Evolutionary conservation across 2,329 filamentous ascomycete species (phyloP), one percentile per base, ranked within the genome.

Genomic region (Ambrosiella cleistominuta): DNA sequence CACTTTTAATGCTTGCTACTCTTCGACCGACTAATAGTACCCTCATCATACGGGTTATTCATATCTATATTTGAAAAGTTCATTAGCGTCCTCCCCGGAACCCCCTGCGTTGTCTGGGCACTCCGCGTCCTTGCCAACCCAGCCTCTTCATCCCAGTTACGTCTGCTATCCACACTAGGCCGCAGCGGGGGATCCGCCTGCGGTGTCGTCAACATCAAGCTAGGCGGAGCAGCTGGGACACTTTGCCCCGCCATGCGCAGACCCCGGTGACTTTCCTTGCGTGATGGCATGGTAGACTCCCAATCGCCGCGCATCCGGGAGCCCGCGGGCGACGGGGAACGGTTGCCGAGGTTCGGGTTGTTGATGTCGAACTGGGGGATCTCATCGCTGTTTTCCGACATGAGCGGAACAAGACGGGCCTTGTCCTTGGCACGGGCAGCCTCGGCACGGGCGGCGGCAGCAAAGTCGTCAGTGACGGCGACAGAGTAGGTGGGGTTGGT

Each of bases 401-500:
- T 59, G 7, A 65, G 62, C 1, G 86, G 84, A 5, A 86, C 72
- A 65, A 94, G 70, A 39, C 88, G 82, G 57, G 72, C 74, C 3
- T 75, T 79, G 61, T 87, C 82, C 66, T 86, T 84, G 1, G 74
- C 73, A 1, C 73, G 73, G 39, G 79, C 62, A 51, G 62, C 57
- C 9, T 78, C 75, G 2, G 81, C 75, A 57, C 86, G 80, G 57
- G 82, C 81, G 40, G 75, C 71, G 36, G 75, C 70, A 5, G 88
- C 89, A 63, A 81, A 78, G 0, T 78, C 72, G 62, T 91, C 84
- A 1, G 79, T 74, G 55, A 95, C 83, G 6, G 83, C 69, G 17
- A 96, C 90, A 15, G 83, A 85, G 73, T 93, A 95, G 5, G 81
- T 74, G 0, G 90, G 90, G 69, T 94, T 93, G 38, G 76, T 80